Percentiles rank a stretch among this genome's conserved stretches.
Conservation (phyloP, 2,329 filamentous ascomycete species). For the Juglanconis sp. region DNA sequence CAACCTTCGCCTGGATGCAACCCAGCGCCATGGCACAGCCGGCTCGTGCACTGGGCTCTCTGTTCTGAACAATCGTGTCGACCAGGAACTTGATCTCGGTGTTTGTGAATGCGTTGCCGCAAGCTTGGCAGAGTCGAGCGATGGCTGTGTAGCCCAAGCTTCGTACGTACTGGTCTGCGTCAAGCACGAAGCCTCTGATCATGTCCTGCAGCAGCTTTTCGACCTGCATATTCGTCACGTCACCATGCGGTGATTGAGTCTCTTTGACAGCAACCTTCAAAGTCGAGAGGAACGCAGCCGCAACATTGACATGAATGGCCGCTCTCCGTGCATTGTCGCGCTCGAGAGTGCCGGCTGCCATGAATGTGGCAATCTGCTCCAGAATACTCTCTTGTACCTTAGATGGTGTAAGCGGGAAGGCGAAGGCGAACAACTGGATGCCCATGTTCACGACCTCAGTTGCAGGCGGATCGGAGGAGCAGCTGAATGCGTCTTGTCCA, state of each 20-base stretch:
- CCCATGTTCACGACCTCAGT: slow-evolving; percentile 95
- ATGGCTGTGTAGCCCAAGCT: slow-evolving; percentile 81
- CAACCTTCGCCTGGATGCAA: slow-evolving; percentile 90
- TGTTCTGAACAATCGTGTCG: slow-evolving; percentile 89
- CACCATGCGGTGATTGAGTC: slow-evolving; percentile 67
- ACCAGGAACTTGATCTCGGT: slow-evolving; percentile 82
- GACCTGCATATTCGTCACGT: slow-evolving; percentile 70
- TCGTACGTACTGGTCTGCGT: slow-evolving; percentile 82
- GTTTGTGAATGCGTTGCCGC: slow-evolving; percentile 86
- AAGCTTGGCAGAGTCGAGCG: slow-evolving; percentile 77
- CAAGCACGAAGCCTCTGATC: slow-evolving; percentile 68
- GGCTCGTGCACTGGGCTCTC: slow-evolving; percentile 87
- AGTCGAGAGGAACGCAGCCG: slow-evolving; percentile 73
- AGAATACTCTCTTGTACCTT: slow-evolving; percentile 95
- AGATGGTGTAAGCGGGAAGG: slow-evolving; percentile 80
- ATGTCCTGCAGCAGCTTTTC: slow-evolving; percentile 82
- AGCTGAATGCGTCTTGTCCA: slow-evolving; percentile 40
- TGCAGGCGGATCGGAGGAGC: slow-evolving; percentile 72
- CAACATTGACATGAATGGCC: slow-evolving; percentile 87
- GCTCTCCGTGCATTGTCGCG: slow-evolving; percentile 85
- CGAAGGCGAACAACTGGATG: slow-evolving; percentile 88
- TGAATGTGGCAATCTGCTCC: slow-evolving; percentile 86
- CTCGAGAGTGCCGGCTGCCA: slow-evolving; percentile 75
- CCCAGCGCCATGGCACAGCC: slow-evolving; percentile 93
- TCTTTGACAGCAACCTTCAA: slow-evolving; percentile 84